Evolutionary conservation across 2,329 filamentous ascomycete genomes (phyloP), one percentile per base, ranked within the genome.

Genomic region (Neurospora sp.): DNA sequence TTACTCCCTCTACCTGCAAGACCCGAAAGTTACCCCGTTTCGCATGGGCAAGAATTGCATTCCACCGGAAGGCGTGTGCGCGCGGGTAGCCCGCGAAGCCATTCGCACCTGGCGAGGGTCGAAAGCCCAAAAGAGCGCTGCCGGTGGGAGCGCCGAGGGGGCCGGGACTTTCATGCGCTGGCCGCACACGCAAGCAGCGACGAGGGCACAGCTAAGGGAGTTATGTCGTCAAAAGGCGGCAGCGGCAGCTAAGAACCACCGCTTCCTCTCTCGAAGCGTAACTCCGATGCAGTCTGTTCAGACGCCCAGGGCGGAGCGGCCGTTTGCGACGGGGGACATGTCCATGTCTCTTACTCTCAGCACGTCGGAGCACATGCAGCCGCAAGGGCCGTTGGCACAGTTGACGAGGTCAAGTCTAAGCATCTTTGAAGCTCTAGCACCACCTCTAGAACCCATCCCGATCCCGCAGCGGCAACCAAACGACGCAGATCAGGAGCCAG

Each of bases 31-130:
- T 2, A 91, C 89, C 1, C 89, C 89, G 0, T 87, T 91, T 72
- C 84, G 87, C 68, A 83, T 89, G 69, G 85, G 87, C 71, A 88
- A 88, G 75, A 88, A 86, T 75, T 84, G 85, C 70, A 85, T 91
- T 36, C 89, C 89, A 8, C 89, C 89, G 3, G 83, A 88, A 62
- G 89, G 89, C 17, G 88, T 91, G 10, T 89, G 87, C 74, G 77
- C 85, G 74, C 86, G 88, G 66, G 88, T 91, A 46, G 86, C 89
- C n/a, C 83, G 88, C 72, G 87, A 89, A 75, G 85, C 88, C 23
- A 89, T 86, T 79, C 82, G 86, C 75, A 90, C 86, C 75, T 91
- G 89, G 89, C 90, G 87, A 76, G 88, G 88, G 1, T 83, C 86
- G 3, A 88, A 84, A 72, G 75, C 80, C 70, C 67, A 77, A 70